A percentile compares a stretch with the other conserved stretches of the same genome.
phyloP scores from a whole-genome alignment of 148 eudicot genomes.

The Gaultheria prostrata region DNA sequence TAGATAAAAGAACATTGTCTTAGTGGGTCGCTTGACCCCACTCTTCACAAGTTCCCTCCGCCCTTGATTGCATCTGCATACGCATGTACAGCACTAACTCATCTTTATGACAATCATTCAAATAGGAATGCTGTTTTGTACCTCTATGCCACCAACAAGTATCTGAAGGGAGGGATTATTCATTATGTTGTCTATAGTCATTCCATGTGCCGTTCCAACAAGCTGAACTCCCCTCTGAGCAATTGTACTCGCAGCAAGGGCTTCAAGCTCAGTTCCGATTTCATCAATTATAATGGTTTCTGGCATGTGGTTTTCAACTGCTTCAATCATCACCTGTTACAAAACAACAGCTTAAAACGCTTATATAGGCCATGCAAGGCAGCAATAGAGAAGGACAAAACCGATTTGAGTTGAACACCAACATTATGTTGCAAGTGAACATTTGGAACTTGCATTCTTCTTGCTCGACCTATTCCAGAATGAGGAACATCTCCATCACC shows the following conservation, averaged over 20 bases:
- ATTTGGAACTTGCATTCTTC: slow-evolving; percentile 99
- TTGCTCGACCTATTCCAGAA: slow-evolving; percentile 91
- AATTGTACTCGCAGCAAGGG: slow-evolving; percentile 95
- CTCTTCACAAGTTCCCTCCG: not conserved
- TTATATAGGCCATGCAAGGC: slow-evolving; percentile 1
- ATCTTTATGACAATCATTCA: not conserved
- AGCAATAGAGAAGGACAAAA: not conserved
- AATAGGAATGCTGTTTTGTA: slow-evolving; percentile 18
- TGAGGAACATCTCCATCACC: slow-evolving; percentile 99
- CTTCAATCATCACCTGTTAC: slow-evolving; percentile 92
- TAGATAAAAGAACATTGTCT: too few relatives aligned
- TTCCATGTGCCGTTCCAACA: slow-evolving; percentile 96
- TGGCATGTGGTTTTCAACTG: slow-evolving; percentile 99
- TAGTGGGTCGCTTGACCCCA: not conserved
- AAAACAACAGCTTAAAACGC: not conserved
- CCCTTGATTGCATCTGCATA: not conserved
- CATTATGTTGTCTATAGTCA: slow-evolving; percentile 84
- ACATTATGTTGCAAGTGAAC: slow-evolving; percentile 95
- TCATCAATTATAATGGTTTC: slow-evolving; percentile 94
- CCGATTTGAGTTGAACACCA: slow-evolving; percentile 27
- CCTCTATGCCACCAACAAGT: slow-evolving; percentile 99
- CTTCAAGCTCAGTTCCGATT: slow-evolving; percentile 96
- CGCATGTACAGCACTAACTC: not conserved
- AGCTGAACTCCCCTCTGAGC: slow-evolving; percentile 99
- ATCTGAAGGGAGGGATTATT: slow-evolving; percentile 90